Evolutionary conservation across 1,139 yeast species (phyloP).

Genomic region (Geotrichum restrictum): DNA sequence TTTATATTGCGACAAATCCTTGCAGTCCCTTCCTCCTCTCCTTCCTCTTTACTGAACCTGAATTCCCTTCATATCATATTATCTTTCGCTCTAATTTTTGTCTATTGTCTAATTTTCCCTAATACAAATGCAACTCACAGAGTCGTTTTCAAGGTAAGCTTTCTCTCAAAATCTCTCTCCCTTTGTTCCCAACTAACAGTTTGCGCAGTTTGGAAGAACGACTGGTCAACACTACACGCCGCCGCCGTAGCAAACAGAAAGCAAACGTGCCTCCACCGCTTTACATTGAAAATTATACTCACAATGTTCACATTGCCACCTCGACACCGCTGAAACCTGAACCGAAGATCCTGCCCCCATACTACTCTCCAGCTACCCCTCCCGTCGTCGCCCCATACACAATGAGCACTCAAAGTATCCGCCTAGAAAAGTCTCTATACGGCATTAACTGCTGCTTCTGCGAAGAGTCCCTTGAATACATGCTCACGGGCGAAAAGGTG

Average conservation of each 20-base stretch:
- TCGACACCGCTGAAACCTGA: slow-evolving; percentile 1
- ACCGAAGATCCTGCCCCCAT: neutral
- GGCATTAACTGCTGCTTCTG: slow-evolving; percentile 32
- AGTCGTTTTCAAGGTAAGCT: slow-evolving; percentile 17
- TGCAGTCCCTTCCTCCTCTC: neutral
- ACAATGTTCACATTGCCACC: slow-evolving; percentile 6
- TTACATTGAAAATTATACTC: slow-evolving; percentile 8
- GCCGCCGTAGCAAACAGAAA: neutral
- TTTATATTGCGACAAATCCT: slow-evolving; percentile 18
- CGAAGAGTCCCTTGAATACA: slow-evolving; percentile 30
- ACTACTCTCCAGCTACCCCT: slow-evolving; percentile 9
- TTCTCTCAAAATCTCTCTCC: neutral
- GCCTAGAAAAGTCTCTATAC: slow-evolving; percentile 24
- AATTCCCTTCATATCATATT: neutral
- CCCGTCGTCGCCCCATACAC: slow-evolving; percentile 20
- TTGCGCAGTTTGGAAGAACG: slow-evolving; percentile 19
- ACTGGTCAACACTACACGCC: slow-evolving; percentile 9
- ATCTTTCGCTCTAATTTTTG: no score
- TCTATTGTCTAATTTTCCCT: no score
- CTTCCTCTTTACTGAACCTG: neutral
- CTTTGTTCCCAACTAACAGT: slow-evolving; percentile 1
- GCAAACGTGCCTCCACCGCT: slow-evolving; percentile 17
- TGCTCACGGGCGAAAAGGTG: slow-evolving; percentile 29
- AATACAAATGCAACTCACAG: slow-evolving; percentile 13
- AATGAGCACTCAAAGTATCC: slow-evolving; percentile 12